Evolutionary conservation across 1,284 basidiomycete species (phyloP), one percentile per base, ranked within the genome.

Genomic region (Microbotryum saponariae): DNA sequence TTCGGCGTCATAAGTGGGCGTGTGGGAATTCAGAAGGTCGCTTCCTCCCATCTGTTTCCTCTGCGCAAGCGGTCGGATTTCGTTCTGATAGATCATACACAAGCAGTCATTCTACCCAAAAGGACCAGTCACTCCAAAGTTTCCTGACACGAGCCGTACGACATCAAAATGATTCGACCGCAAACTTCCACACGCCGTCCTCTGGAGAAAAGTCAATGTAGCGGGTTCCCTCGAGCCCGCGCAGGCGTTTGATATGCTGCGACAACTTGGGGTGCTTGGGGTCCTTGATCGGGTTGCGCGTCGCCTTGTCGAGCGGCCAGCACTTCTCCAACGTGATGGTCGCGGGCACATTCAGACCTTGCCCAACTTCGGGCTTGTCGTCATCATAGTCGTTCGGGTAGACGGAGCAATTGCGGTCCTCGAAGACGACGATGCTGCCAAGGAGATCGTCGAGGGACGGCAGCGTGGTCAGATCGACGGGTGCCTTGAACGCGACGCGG

Each of bases 281-380:
- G 71, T 98, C 91, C 75, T 87, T 91, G 77, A 97, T 85, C 46
- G 89, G 87, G 75, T 93, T 86, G 64, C 91, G 81, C 51, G 90
- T 93, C 29, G 89, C 88, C 79, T 94, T 94, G 77, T 97, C 91
- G 61, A 85, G 80, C 45, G 90, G 82, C 86, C 89, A 98, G 78
- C 91, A 93, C 51, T 84, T 81, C 66, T 89, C 79, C 44, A 99
- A 79, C 56, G 83, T 81, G 71, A 98, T 85, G 62, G 82, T 81
- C 23, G 94, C 91, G 31, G 82, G 84, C 18, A 93, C 89, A 73
- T 98, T 98, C 62, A 98, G 79, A 16, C 93, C 96, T 44, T 85
- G 80, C 29, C 94, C 92, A 29, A 84, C 81, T 6, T 83, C 81
- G 1, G 89, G 88, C 73, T 91, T 91, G 45, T 58, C 64, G 55